Evolutionary conservation across 2,329 filamentous ascomycete species (phyloP).

Genomic region (Alternaria ethzedia): DNA sequence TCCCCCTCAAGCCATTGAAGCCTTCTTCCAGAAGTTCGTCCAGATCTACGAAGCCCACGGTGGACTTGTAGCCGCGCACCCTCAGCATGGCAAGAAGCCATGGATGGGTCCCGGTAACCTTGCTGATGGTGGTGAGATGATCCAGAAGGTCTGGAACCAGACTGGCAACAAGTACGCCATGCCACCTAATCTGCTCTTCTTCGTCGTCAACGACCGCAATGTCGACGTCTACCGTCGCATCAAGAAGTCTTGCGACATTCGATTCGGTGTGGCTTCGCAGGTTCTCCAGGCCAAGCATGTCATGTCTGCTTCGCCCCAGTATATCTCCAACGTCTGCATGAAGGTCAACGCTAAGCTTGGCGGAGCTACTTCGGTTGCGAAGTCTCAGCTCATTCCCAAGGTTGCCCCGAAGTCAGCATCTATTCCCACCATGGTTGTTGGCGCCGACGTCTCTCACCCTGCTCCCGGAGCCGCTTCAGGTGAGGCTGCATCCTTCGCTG

Average conservation of each 20-base stretch:
- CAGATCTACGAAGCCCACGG: slow-evolving; percentile 67
- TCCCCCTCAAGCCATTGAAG: slow-evolving; percentile 53
- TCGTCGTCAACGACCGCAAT: slow-evolving; percentile 76
- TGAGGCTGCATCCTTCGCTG: slow-evolving; percentile 74
- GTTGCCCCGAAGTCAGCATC: slow-evolving; percentile 26
- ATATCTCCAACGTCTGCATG: slow-evolving; percentile 93
- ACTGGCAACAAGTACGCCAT: slow-evolving; percentile 61
- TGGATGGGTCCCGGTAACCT: slow-evolving; percentile 41
- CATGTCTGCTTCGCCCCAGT: slow-evolving; percentile 74
- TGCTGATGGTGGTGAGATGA: slow-evolving; percentile 54
- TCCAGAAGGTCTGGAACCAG: slow-evolving; percentile 62
- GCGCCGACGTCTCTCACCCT: slow-evolving; percentile 88
- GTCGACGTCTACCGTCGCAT: slow-evolving; percentile 77
- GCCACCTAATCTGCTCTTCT: slow-evolving; percentile 78
- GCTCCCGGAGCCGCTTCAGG: slow-evolving; percentile 61
- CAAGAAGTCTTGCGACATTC: slow-evolving; percentile 88
- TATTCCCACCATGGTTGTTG: slow-evolving; percentile 76
- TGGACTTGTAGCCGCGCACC: slow-evolving; percentile 55
- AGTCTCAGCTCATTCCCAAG: slow-evolving; percentile 46
- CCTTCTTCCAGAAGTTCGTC: slow-evolving; percentile 67
- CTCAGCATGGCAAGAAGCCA: slow-evolving; percentile 38
- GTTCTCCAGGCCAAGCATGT: slow-evolving; percentile 77
- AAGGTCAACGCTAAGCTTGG: slow-evolving; percentile 97
- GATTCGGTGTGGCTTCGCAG: slow-evolving; percentile 83
- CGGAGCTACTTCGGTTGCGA: slow-evolving; percentile 70